Percentiles rank a stretch among this genome's conserved stretches.
phyloP scores from a whole-genome alignment of 2,329 filamentous ascomycete genomes.

The Xylaria sp. region DNA sequence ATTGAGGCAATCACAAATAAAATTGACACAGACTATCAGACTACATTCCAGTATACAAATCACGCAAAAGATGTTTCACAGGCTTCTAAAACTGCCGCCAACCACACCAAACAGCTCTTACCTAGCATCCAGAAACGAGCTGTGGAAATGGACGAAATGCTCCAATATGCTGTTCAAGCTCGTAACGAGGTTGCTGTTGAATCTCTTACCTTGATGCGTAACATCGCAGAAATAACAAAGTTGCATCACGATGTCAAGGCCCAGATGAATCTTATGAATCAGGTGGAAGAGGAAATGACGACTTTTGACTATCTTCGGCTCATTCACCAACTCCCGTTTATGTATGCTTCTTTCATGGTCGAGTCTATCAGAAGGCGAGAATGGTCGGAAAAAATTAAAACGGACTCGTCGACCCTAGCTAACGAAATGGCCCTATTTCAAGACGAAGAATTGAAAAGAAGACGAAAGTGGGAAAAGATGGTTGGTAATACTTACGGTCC shows the following conservation, averaged over 20 bases:
- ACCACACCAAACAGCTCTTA: constrained; percentile 66
- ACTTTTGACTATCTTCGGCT: constrained; percentile 81
- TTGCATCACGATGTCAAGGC: constrained; percentile 73
- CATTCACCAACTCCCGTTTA: constrained; percentile 81
- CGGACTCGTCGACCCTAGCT: constrained; percentile 83
- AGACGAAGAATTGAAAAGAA: constrained; percentile 87
- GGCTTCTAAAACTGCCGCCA: constrained; percentile 67
- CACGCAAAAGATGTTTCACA: constrained; percentile 65
- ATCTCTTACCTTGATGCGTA: constrained; percentile 77
- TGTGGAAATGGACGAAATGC: constrained; percentile 65
- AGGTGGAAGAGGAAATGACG: constrained; percentile 76
- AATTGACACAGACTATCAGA: constrained; percentile 83
- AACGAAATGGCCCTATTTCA: constrained; percentile 93
- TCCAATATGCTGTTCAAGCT: constrained; percentile 64
- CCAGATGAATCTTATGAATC: constrained; percentile 72
- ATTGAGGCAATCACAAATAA: constrained; percentile 86
- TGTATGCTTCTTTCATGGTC: constrained; percentile 87
- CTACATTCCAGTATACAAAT: constrained; percentile 71
- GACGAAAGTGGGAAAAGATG: constrained; percentile 88
- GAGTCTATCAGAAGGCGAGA: constrained; percentile 86
- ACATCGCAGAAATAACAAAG: constrained; percentile 79
- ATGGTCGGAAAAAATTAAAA: constrained; percentile 89
- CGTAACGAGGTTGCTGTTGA: constrained; percentile 71
- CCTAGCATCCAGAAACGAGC: constrained; percentile 62
- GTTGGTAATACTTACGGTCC: constrained; percentile 76